A percentile compares a stretch with the other conserved stretches of the same genome.
phyloP scores from a whole-genome alignment of 2,329 filamentous ascomycete genomes.

The Graphilbum ipis-grandicollis region DNA sequence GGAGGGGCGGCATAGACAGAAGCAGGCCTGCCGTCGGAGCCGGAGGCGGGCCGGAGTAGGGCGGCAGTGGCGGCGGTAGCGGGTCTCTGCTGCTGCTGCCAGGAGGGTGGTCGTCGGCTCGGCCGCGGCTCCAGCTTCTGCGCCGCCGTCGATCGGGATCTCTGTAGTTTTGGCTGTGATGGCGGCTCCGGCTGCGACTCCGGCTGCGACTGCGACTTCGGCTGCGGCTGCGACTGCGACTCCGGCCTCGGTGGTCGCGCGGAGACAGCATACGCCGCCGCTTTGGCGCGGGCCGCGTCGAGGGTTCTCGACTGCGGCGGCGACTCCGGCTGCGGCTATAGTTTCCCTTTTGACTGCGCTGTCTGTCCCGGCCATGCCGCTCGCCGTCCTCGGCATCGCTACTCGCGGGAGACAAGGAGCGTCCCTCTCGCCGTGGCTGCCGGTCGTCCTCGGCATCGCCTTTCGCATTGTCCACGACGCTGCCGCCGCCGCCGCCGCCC shows the following conservation, averaged over 20 bases:
- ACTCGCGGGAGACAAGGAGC: no score
- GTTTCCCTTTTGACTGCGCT: background rate
- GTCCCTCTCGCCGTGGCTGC: no score
- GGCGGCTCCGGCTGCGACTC: conserved; percentile 10
- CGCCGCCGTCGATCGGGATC: background rate
- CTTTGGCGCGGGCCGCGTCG: conserved; percentile 21
- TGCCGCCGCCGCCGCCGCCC: conserved; percentile 10
- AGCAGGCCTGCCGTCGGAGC: no score
- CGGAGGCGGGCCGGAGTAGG: background rate
- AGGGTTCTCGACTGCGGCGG: conserved; percentile 7
- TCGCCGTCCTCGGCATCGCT: background rate
- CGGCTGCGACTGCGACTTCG: conserved; percentile 10
- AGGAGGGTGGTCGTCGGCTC: no score
- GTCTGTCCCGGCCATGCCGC: background rate
- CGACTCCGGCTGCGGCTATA: conserved; percentile 11
- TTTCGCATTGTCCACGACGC: no score
- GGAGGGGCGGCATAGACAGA: background rate
- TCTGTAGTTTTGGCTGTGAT: no score
- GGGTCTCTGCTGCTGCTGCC: no score
- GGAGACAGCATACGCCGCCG: conserved; percentile 21
- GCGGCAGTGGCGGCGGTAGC: background rate
- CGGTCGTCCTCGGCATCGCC: no score
- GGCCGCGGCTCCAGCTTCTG: background rate
- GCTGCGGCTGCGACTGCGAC: conserved; percentile 13
- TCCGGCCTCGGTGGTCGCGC: conserved; percentile 11